phyloP scores from a whole-genome alignment of 192 early-diverging fungal species.

The Coemansia sp. region DNA sequence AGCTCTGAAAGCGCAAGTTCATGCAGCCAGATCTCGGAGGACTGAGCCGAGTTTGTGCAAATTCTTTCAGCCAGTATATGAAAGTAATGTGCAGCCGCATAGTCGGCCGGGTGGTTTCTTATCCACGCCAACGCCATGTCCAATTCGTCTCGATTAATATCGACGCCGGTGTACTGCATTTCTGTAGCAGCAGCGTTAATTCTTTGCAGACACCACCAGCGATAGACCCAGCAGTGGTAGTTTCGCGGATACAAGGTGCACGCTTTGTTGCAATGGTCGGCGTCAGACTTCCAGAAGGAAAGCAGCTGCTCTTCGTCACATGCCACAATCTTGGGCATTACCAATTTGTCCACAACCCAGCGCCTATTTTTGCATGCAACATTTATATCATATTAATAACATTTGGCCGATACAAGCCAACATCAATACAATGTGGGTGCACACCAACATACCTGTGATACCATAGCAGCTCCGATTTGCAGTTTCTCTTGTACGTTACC shows the following conservation, averaged over 20 bases:
- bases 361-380: conserved; percentile 26
- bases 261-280: conserved; percentile 4
- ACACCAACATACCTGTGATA: conserved; percentile 35
- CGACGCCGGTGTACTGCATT: neutral
- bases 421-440: no score
- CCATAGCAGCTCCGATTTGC: conserved; percentile 39
- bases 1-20: conserved; percentile 15
- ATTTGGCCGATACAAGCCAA: no score
- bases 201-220: conserved; percentile 31
- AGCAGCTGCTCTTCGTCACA: neutral
- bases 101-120: conserved; percentile 35
- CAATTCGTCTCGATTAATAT: neutral
- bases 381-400: no score
- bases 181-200: neutral
- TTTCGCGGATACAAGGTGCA: conserved; percentile 41
- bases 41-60: neutral
- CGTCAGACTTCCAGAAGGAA: conserved; percentile 18
- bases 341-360: conserved; percentile 14
- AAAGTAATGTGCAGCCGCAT: conserved; percentile 43
- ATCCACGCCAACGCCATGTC: conserved; percentile 16
- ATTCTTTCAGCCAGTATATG: conserved; percentile 18
- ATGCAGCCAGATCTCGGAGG: neutral
- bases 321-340: neutral
- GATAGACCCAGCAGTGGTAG: conserved; percentile 52
- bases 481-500: conserved; percentile 35